Conservation (phyloP, 2,329 filamentous ascomycete genomes). For the Colletotrichum caudatum region DNA sequence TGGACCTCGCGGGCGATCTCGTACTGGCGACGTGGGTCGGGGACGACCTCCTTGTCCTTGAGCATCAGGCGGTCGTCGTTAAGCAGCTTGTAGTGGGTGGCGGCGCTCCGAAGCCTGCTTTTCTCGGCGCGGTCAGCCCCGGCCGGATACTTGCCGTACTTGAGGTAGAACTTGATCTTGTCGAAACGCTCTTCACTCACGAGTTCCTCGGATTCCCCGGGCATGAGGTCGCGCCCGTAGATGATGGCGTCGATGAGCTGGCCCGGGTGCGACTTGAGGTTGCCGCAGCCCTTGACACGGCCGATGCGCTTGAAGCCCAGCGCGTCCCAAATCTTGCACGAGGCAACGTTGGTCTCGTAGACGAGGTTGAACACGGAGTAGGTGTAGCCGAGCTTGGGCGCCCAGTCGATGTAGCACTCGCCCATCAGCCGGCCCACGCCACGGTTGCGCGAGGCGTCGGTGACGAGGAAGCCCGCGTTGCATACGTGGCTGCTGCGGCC, state of each 20-base stretch:
- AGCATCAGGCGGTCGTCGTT: constrained; percentile 88
- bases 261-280: constrained; percentile 75
- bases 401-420: constrained; percentile 82
- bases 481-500: constrained; percentile 91
- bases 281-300: constrained; percentile 78
- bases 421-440: constrained; percentile 82
- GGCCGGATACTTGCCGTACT: constrained; percentile 91
- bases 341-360: constrained; percentile 92
- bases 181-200: constrained; percentile 97
- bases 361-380: constrained; percentile 96
- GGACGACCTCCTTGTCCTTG: constrained; percentile 97
- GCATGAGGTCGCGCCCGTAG: constrained; percentile 74
- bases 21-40: constrained; percentile 89
- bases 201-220: constrained; percentile 76
- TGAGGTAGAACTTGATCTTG: constrained; percentile 98
- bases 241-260: constrained; percentile 81
- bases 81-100: constrained; percentile 92
- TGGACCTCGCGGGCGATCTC: constrained; percentile 87
- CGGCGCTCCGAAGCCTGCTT: constrained; percentile 90
- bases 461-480: constrained; percentile 85
- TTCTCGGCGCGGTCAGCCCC: constrained; percentile 96
- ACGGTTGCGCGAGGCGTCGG: constrained; percentile 77
- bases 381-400: constrained; percentile 84
- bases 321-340: constrained; percentile 91
- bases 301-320: constrained; percentile 94